Percentiles rank a stretch among this genome's conserved stretches.
Evolutionary conservation across 2,329 filamentous ascomycete genomes (phyloP).

Genomic region (Calonectria crousiana): DNA sequence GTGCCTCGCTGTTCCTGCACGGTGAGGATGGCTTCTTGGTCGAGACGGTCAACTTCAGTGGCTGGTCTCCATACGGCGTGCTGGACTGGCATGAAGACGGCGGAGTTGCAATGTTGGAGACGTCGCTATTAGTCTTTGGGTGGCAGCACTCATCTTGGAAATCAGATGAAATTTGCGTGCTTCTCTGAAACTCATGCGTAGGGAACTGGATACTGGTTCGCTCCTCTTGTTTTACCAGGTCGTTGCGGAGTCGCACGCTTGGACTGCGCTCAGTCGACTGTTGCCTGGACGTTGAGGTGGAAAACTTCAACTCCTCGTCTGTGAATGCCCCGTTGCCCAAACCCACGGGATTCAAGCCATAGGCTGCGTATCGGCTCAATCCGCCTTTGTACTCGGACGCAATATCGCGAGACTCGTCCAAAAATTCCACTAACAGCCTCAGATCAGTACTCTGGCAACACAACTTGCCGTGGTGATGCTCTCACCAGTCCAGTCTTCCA

Average conservation of each 20-base stretch:
- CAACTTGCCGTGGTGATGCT: background rate
- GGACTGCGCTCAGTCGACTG: background rate
- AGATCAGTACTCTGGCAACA: conserved; percentile 21
- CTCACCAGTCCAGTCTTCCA: conserved; percentile 43
- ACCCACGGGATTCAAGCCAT: conserved; percentile 10
- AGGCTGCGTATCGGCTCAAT: conserved; percentile 74
- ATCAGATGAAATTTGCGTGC: background rate
- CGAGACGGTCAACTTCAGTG: conserved; percentile 30
- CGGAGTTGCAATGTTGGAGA: conserved; percentile 41
- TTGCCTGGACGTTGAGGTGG: background rate
- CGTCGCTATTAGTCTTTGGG: conserved; percentile 31
- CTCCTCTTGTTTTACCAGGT: background rate
- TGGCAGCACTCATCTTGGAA: conserved; percentile 16
- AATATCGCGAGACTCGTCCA: conserved; percentile 90
- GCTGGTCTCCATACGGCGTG: conserved; percentile 23
- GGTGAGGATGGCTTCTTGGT: conserved; percentile 24
- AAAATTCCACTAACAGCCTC: conserved; percentile 72
- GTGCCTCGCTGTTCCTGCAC: conserved; percentile 50
- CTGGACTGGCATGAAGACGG: conserved; percentile 37
- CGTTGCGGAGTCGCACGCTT: background rate
- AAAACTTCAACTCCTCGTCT: background rate
- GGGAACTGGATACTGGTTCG: background rate
- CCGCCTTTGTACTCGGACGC: conserved; percentile 92
- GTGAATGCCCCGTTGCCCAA: background rate
- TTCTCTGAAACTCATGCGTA: background rate